Percentiles rank a stretch among this genome's conserved stretches.
phyloP scores from a whole-genome alignment of 805 yeast genomes.

The Candida dajiaensis region DNA sequence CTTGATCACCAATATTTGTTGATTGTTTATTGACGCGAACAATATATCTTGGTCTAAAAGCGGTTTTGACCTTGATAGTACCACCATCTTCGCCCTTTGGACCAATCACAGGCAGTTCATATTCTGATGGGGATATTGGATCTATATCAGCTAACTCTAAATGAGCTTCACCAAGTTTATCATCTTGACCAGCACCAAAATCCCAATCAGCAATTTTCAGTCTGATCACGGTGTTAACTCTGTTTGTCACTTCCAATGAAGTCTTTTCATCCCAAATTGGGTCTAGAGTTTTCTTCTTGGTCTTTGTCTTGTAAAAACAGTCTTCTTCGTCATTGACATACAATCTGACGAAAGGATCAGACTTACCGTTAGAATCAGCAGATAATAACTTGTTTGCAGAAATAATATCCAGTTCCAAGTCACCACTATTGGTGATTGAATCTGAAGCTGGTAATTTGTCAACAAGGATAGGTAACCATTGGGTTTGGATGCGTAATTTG shows the following conservation, averaged over 20 bases:
- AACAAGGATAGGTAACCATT: constrained; percentile 74
- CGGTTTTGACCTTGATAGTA: constrained; percentile 46
- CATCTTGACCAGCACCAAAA: constrained; percentile 82
- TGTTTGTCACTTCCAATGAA: constrained; percentile 49
- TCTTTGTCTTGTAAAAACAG: constrained; percentile 65
- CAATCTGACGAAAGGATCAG: constrained; percentile 83
- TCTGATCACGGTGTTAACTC: constrained; percentile 52
- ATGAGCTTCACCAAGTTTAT: constrained; percentile 61
- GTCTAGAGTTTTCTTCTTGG: constrained; percentile 76
- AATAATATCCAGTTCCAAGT: constrained; percentile 51
- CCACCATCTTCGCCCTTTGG: constrained; percentile 49
- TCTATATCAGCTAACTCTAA: constrained; percentile 56
- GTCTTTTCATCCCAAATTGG: constrained; percentile 86
- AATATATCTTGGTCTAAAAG: constrained; percentile 69
- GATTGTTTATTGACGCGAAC: constrained; percentile 34
- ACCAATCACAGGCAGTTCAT: constrained; percentile 43
- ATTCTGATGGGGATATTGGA: constrained; percentile 46
- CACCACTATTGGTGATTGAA: constrained; percentile 70
- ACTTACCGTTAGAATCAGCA: constrained; percentile 88
- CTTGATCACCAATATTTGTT: constrained; percentile 40
- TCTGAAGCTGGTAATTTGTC: constrained; percentile 66
- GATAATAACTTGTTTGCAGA: constrained; percentile 67
- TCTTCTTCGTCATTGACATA: constrained; percentile 58
- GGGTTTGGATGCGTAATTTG: constrained; percentile 51
- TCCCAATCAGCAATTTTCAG: constrained; percentile 85